Base-by-base conservation (phyloP, 106 monocot genomes). In the Gastrodia elata region DNA sequence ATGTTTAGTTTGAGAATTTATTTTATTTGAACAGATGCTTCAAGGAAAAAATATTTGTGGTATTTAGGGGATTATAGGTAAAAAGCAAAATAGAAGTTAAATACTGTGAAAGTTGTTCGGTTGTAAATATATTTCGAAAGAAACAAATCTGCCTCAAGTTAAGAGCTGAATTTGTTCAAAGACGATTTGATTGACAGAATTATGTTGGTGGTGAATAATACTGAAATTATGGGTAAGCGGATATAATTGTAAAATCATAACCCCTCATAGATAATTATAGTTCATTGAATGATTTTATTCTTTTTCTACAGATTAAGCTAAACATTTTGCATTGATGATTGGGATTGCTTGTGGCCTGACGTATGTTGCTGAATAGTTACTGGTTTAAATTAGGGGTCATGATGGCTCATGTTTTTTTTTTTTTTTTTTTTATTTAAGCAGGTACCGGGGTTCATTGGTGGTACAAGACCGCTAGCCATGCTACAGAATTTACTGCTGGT, bases 401-500 rank as follows among this genome's bases (percentile, higher is more conserved):
- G 40, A 37, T 69, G n/a, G n/a, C n/a, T 69, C 26, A 38, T 69
- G 2, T 40, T 20, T 3, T 38, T 35, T 36, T 49, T 39, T n/a
- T n/a, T n/a, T n/a, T n/a, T n/a, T n/a, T n/a, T n/a, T n/a, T n/a
- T n/a, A n/a, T 39, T 71, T 13, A 33, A 76, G 69, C 74, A 96
- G 96, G 37, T 92, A 15, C 86, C 92, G 86, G 96, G 26, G 88
- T 92, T 33, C 87, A 96, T 68, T 96, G 96, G 96, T 96, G 92
- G 96, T 96, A 96, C 65, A 96, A 92, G 74, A 96, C 96, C 57
- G 92, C 92, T 20, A 96, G 96, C 75, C 96, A 96, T 86, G 96
- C 92, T 78, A 92, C 96, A 79, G 92, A 96, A 78, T 58, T 92
- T 77, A 81, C 88, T 71, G 90, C 92, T 72, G 96, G 96, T 68